phyloP scores from a whole-genome alignment of 2,329 filamentous ascomycete genomes.

The Colletotrichum sidae region DNA sequence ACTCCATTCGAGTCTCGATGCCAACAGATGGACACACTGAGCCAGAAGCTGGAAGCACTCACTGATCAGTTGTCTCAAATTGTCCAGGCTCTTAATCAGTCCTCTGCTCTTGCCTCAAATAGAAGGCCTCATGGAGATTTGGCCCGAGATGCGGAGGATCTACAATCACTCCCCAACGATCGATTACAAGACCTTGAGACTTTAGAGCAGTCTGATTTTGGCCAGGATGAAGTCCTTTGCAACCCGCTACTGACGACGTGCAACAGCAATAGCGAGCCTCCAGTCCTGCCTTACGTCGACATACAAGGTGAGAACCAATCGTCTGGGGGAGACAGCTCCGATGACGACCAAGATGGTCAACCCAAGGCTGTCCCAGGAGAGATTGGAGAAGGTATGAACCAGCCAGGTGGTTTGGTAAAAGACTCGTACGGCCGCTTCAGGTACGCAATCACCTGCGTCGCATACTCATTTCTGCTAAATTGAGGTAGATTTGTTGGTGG shows the following conservation, averaged over 20 bases:
- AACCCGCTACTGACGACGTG: too few relatives aligned
- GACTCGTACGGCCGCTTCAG: slow-evolving; percentile 44
- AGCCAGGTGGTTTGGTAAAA: slow-evolving; percentile 40
- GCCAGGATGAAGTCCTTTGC: too few relatives aligned
- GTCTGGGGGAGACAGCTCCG: slow-evolving; percentile 1
- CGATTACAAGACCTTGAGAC: too few relatives aligned
- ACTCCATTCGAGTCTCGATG: slow-evolving; percentile 41
- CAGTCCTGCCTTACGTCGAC: accelerated
- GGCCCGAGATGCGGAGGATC: slow-evolving; percentile 32
- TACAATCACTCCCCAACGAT: slow-evolving; percentile 30
- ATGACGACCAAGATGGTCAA: neutral
- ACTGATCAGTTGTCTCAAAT: slow-evolving; percentile 36
- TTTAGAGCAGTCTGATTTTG: too few relatives aligned
- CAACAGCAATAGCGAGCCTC: neutral
- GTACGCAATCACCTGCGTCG: slow-evolving; percentile 9
- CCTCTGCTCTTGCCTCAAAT: neutral
- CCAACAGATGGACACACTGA: slow-evolving; percentile 42
- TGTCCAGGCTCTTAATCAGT: slow-evolving; percentile 13
- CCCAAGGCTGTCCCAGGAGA: too few relatives aligned
- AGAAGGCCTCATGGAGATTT: slow-evolving; percentile 26
- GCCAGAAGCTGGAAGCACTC: slow-evolving; percentile 40
- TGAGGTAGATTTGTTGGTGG: slow-evolving; percentile 41
- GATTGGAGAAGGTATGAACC: neutral
- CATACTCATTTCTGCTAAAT: neutral
- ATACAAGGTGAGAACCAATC: neutral